Base-by-base conservation (phyloP, 345 rosid species). In the Eucalyptus erythrocorys region DNA sequence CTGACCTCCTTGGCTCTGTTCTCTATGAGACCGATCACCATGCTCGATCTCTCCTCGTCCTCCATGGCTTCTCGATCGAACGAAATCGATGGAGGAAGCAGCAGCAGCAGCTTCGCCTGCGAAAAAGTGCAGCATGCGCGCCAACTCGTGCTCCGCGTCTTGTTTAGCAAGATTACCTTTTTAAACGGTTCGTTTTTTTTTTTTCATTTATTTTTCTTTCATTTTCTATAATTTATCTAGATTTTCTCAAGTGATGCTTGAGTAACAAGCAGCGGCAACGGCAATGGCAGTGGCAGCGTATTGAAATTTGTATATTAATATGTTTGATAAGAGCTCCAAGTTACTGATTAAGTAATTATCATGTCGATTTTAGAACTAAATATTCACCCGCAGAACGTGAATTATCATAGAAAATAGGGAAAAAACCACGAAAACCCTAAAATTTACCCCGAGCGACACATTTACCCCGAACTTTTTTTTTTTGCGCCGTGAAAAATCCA, bases 1-100 rank as follows among this genome's bases (percentile, higher is more conserved):
- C 88, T 47, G 92, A 94, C 99, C 99, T 97, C 99, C 94, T 96
- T 97, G 79, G 99, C 98, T 93, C 99, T 92, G 93, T 97, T 97
- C 93, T 96, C 98, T 57, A 96, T 97, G 87, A 96, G 93, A 76
- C 98, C 95, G 87, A 94, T 91, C 85, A 95, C 95, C 91, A 96
- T 94, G 94, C 96, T 96, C 87, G 99, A 96, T 90, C 94, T 91
- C 90, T 95, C 98, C 32, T 95, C 99, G 92, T 96, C 99, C 90
- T 96, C 99, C 99, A 95, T 92, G 84, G 84, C 14, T 40, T 76
- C 84, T 40, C 84, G 81, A 71, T 71, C 47, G 84, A 76, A 40
- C 47, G 84, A 40, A 22, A 40, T 47, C 47, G 84, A 76, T 40
- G 84, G 47, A 22, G 13, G 47, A 43, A 51, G 10, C 24, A 71